Evolutionary conservation across 2,329 filamentous ascomycete genomes (phyloP), one percentile per base, ranked within the genome.

Genomic region (Fusarium buharicum): DNA sequence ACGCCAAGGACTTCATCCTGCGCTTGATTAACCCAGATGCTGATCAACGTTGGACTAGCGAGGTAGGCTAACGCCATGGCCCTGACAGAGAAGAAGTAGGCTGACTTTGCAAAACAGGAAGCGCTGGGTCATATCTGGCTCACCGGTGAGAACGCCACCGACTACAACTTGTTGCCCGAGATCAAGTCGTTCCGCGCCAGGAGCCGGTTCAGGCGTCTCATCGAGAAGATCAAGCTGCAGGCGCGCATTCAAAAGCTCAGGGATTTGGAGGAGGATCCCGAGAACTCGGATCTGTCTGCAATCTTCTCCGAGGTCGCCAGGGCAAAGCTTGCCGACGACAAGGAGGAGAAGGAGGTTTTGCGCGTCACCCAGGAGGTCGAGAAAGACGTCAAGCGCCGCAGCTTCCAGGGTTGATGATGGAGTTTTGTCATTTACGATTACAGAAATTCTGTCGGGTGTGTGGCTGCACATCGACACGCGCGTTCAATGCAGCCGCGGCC

Each of bases 131-230:
- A 97, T 77, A 82, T 86, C 58, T 98, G 94, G 94, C 87, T 98
- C 71, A 95, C 87, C 73, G 94, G 94, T 76, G 85, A 95, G 81
- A 95, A 87, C 62, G 95, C 95, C 62, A 92, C 90, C 60, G 93
- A 98, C 78, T 93, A 97, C 86, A 93, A 99, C 83, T 86, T 99
- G 85, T 81, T 99, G 76, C 95, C 95, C 67, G 95, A 99, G 81
- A 96, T 99, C 70, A 91, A 91, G 78, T 90, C 93, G 48, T 96
- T 95, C 81, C 92, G 96, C 78, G 90, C 93, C 63, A 93, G 93
- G 78, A 92, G 92, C 54, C 92, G 93, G 62, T 90, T 99, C 69
- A 90, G 90, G 77, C 90, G 94, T 64, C 94, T 93, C 71, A 96
- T 99, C 79, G 92, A 98, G 78, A 89, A 97, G 72, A 91, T 98